These are phyloP conservation scores for Fragaria iinumae DNA, from an alignment of 306 rosid genomes.

Conservation along the genomic window DNA sequence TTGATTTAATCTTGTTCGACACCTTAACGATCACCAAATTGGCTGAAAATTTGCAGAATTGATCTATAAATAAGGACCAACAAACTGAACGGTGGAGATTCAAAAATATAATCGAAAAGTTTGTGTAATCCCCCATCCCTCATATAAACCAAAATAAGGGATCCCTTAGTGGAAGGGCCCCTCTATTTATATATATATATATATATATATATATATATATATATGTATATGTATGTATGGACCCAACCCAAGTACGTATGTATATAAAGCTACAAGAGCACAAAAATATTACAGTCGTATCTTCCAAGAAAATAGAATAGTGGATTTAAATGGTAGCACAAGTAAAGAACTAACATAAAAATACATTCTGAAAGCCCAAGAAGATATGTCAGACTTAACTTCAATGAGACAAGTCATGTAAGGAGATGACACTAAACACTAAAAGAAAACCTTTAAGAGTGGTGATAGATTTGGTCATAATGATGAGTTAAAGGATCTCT, in stretches of 20 bases:
- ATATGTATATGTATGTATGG: not conserved
- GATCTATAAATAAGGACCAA: no score
- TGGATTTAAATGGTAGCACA: not conserved
- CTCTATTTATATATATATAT: no score
- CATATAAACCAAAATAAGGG: no score
- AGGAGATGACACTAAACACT: not conserved
- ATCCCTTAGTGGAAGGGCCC: no score
- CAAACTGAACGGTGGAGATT: no score
- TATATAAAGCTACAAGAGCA: not conserved
- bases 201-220: no score
- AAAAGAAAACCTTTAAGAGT: not conserved
- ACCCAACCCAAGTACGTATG: not conserved
- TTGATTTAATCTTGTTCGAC: no score
- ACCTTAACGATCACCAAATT: no score
- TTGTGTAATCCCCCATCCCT: no score
- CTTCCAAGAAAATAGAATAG: not conserved
- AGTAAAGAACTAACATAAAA: not conserved
- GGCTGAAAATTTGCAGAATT: no score
- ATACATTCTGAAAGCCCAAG: not conserved
- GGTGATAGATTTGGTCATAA: not conserved
- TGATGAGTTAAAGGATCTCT: not conserved
- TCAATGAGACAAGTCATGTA: not conserved
- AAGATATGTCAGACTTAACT: not conserved
- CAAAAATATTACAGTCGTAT: not conserved
- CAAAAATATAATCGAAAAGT: no score